A percentile compares a stretch with the other conserved stretches of the same genome.
These are phyloP conservation scores for Bipolaris victoriae DNA, from an alignment of 2,329 filamentous ascomycete genomes.

Conservation along the genomic window DNA sequence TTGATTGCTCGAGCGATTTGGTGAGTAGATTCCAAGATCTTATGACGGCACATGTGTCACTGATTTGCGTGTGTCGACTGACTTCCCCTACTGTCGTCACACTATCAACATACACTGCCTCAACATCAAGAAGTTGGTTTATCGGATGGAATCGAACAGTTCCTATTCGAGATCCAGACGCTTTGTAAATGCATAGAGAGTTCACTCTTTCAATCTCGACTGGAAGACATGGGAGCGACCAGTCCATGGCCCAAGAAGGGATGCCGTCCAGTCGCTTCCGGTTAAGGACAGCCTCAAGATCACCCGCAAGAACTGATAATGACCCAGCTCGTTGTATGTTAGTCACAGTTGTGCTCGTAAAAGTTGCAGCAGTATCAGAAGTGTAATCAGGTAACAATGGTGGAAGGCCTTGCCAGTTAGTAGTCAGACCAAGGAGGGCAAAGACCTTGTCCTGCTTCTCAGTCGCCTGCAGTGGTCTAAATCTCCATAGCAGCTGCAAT, in stretches of 20 bases:
- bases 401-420: constrained; percentile 19
- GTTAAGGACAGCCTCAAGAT: constrained; percentile 21
- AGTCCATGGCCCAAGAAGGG: constrained; percentile 32
- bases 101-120: constrained; percentile 17
- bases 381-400: constrained; percentile 22
- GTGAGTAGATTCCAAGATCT: constrained; percentile 21
- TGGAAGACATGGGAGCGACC: constrained; percentile 26
- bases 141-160: constrained; percentile 1
- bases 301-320: constrained; percentile 23
- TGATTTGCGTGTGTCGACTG: constrained; percentile 29
- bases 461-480: constrained; percentile 25
- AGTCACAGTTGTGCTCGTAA: constrained; percentile 13
- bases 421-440: constrained; percentile 24
- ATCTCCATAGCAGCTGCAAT: constrained; percentile 26
- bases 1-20: neutral
- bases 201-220: constrained; percentile 23
- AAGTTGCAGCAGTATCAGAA: constrained; percentile 2
- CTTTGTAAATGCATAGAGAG: constrained; percentile 23
- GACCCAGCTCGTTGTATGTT: constrained; percentile 16
- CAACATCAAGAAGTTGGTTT: constrained; percentile 15
- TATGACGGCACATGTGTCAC: constrained; percentile 22
- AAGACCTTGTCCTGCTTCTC: constrained; percentile 31
- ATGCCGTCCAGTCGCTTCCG: constrained; percentile 21
- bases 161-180: constrained; percentile 10
- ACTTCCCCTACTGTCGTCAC: constrained; percentile 18